Evolutionary conservation across 1,284 basidiomycete genomes (phyloP), one percentile per base, ranked within the genome.

Genomic region (Microbotryum violaceum): DNA sequence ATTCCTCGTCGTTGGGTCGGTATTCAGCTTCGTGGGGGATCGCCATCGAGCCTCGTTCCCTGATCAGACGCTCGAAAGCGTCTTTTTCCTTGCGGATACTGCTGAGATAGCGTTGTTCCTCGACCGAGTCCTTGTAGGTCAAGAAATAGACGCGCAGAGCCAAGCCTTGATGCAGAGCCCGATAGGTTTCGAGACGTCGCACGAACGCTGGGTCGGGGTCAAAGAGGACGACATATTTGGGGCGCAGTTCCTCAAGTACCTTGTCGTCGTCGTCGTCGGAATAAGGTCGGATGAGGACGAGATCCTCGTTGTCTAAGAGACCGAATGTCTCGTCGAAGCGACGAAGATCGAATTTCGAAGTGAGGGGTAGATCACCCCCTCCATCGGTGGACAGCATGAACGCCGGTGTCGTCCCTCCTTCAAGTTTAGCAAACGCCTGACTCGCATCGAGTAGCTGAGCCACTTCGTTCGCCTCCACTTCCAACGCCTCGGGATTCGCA

Each of bases 151-250:
- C 88, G n/a, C 92, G 82, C 1, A 97, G 83, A 0, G 82, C 85
- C 5, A 92, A 76, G 0, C 87, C 88, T 1, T 87, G 86, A 75
- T 87, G 85, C 6, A 85, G 82, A 67, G 85, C 86, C 71, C 87
- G 83, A 75, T 93, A 92, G 6, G 91, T 85, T 91, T 99, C 94
- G 46, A 99, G 81, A 0, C 94, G 82, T 29, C 96, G 81, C 46
- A 97, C 84, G 70, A 97, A 98, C 56, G 93, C 87, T 68, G 91
- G 85, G 72, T 87, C 90, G 1, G 94, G 92, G 71, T 99, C 96
- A 71, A 89, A 93, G 87, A 97, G 89, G 51, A 97, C 84, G 57
- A 97, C 86, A 73, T 92, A 97, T 60, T 88, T 84, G 2, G 96
- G 96, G 61, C 87, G 81, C 2, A 97, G 80, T 74, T 98, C 94